A percentile compares a stretch with the other conserved stretches of the same genome.
phyloP scores from a whole-genome alignment of 257 asterid species.

The Striga asiatica region DNA sequence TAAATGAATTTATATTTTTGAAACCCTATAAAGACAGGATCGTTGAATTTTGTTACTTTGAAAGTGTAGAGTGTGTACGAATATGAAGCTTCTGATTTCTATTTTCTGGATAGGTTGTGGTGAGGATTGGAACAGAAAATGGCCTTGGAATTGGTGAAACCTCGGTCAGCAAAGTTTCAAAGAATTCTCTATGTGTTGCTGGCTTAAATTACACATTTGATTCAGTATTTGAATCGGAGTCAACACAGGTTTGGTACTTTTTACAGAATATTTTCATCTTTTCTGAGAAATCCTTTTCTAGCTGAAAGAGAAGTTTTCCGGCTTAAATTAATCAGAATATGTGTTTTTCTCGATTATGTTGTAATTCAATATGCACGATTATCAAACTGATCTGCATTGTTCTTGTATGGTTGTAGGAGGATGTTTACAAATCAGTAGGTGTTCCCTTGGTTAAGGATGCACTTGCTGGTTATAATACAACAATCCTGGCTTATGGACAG shows the following conservation, averaged over 20 bases:
- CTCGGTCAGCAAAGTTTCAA: conserved; percentile 44
- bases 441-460: conserved; percentile 80
- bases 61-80: too few species aligned
- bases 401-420: conserved; percentile 42
- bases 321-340: background rate
- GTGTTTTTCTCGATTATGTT: background rate
- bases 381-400: background rate
- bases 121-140: conserved; percentile 61
- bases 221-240: conserved; percentile 55
- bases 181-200: conserved; percentile 46
- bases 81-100: background rate
- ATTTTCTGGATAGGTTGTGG: conserved; percentile 49
- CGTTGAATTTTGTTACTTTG: too few species aligned
- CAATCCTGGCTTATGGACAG: conserved; percentile 93
- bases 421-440: conserved; percentile 61
- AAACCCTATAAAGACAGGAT: too few species aligned
- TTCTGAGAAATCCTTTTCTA: background rate
- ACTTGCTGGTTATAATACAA: conserved; percentile 79
- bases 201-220: conserved; percentile 56
- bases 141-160: conserved; percentile 38
- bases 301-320: background rate
- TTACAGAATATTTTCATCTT: background rate
- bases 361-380: background rate
- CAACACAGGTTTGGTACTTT: conserved; percentile 58
- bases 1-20: too few species aligned